phyloP scores from a whole-genome alignment of 129 eudicot species.

The Lonicera japonica region DNA sequence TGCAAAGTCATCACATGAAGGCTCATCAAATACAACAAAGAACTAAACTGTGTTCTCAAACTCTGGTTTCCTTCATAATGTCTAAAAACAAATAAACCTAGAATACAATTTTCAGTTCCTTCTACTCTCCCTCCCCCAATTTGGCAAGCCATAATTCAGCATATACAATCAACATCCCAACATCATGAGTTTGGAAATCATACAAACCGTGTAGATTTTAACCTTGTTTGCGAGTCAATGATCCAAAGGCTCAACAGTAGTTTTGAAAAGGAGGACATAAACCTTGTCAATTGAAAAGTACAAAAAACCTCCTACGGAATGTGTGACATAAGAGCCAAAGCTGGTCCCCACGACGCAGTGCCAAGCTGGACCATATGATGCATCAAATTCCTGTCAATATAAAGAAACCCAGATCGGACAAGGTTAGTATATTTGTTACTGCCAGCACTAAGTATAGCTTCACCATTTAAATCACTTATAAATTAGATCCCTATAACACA shows the following conservation, averaged over 20 bases:
- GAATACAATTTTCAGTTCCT: not conserved
- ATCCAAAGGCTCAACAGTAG: constrained; percentile 44
- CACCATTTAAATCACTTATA: too few relatives aligned
- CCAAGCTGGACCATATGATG: constrained; percentile 74
- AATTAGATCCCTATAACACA: too few relatives aligned
- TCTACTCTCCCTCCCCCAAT: not conserved
- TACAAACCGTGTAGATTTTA: not conserved
- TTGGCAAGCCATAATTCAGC: not conserved
- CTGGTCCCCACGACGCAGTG: constrained; percentile 82
- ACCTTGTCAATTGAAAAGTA: constrained; percentile 71
- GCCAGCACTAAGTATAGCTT: too few relatives aligned
- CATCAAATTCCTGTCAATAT: constrained; percentile 53
- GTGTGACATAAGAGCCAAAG: constrained; percentile 79
- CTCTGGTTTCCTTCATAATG: too few relatives aligned
- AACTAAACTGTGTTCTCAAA: too few relatives aligned
- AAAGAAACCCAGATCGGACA: not conserved
- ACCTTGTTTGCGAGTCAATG: constrained; percentile 14
- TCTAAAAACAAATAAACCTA: too few relatives aligned
- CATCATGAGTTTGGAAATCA: not conserved
- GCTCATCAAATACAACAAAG: too few relatives aligned
- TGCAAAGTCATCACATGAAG: too few relatives aligned
- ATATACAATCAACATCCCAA: not conserved
- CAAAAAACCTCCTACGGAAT: constrained; percentile 72
- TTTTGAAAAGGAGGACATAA: constrained; percentile 65
- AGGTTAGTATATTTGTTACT: too few relatives aligned